Evolutionary conservation across 176 grass and related monocot genomes (phyloP).

Genomic region (Chrysopogon serrulatus): DNA sequence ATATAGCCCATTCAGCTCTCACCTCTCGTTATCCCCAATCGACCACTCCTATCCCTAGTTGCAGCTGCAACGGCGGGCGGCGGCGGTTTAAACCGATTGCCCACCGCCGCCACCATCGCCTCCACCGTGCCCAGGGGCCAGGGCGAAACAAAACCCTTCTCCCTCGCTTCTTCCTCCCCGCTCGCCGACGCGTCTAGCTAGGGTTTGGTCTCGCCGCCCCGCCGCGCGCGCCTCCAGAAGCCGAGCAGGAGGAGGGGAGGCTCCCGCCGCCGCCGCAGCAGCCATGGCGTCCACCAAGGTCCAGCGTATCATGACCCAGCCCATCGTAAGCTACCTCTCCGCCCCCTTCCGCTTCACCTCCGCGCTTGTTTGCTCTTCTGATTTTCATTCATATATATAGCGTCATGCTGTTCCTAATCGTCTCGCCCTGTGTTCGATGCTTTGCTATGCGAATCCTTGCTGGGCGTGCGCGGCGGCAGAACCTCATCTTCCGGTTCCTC

Average conservation of each 20-base stretch:
- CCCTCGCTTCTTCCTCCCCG: not conserved
- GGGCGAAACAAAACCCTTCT: conserved; percentile 10
- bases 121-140: too few species aligned
- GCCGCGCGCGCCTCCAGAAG: not conserved
- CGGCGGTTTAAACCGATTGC: too few species aligned
- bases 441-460: not conserved
- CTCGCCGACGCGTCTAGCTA: not conserved
- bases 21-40: too few species aligned
- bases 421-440: not conserved
- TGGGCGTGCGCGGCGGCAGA: conserved; percentile 41
- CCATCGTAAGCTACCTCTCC: conserved; percentile 62
- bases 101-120: too few species aligned
- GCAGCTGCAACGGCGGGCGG: too few species aligned
- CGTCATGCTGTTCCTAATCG: not conserved
- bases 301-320: conserved; percentile 97
- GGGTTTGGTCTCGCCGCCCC: not conserved
- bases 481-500: conserved; percentile 94
- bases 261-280: not conserved
- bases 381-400: not conserved
- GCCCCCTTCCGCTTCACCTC: not conserved
- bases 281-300: conserved; percentile 99
- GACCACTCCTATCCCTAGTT: too few species aligned
- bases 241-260: not conserved
- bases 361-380: not conserved
- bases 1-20: too few species aligned